These are phyloP conservation scores for Zea luxurians DNA, from an alignment of 176 grass and related monocot genomes.

Conservation along the genomic window DNA sequence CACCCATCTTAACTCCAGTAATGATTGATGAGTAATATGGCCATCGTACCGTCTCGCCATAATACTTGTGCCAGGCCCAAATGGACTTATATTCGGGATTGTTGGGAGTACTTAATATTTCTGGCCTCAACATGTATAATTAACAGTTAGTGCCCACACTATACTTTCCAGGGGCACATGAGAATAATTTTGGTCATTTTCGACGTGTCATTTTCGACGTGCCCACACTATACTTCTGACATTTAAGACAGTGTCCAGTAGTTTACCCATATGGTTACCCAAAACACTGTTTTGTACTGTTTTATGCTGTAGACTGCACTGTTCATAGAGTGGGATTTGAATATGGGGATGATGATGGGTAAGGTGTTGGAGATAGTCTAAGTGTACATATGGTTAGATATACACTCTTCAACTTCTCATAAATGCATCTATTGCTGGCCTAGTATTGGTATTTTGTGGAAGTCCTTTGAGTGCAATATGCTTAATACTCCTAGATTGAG, in stretches of 20 bases:
- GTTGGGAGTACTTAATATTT: neutral
- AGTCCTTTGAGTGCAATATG: conserved; percentile 5
- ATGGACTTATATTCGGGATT: neutral
- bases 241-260: no score
- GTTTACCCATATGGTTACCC: no score
- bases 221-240: no score
- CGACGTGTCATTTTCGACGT: neutral
- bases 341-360: no score
- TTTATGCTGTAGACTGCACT: no score
- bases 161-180: neutral
- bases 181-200: conserved; percentile 24
- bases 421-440: conserved; percentile 2
- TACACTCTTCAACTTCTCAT: neutral
- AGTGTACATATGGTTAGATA: neutral
- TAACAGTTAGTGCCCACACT: neutral
- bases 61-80: neutral
- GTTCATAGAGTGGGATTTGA: no score
- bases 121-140: neutral
- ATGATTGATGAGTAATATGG: neutral
- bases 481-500: neutral
- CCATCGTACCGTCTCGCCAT: neutral
- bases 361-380: neutral
- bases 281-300: no score
- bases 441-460: conserved; percentile 11
- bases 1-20: neutral